Evolutionary conservation across 2,329 filamentous ascomycete species (phyloP), one percentile per base, ranked within the genome.

Genomic region (Akanthomyces dipterigenus): DNA sequence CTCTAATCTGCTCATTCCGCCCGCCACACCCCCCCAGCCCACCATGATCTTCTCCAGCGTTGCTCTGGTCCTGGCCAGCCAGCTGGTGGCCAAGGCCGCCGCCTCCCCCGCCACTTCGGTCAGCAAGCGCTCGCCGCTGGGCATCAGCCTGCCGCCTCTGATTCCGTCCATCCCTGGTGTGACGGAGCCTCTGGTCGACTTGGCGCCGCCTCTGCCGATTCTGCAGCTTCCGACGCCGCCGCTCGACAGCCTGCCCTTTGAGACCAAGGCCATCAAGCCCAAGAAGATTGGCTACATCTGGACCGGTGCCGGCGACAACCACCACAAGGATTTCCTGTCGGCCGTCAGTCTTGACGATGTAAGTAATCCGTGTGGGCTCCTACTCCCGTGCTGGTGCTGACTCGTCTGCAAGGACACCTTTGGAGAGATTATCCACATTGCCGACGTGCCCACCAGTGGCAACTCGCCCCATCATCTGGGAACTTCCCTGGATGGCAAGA

Each of bases 231-330:
- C 83, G 2, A 84, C 81, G n/a, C 83, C 83, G 54, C 79, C 83
- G 0, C 70, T 86, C n/a, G 72, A 76, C 2, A 83, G 80, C 65
- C 78, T 77, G 9, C 79, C 79, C 7, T 85, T 85, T 63, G 75
- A 73, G 12, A 73, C 77, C 3, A 82, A 80, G 68, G 73, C 82
- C 63, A 79, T 86, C 68, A 82, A 81, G 73, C 84, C 84, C 31
- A 87, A 86, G 79, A 87, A 87, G 75, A 83, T 87, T 68, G 84
- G 83, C 0, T 86, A 86, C 71, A 86, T 86, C 73, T 86, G 82
- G 82, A 85, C 82, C 57, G 83, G 79, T 20, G 76, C 84, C 38
- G 84, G 81, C 40, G 83, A 86, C 67, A 86, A 86, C 67, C 67
- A 78, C 51, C 83, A 86, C 71, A 80, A 80, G 68, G 79, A 86